Evolutionary conservation across 345 rosid species (phyloP).

Genomic region (Citrus sp.): DNA sequence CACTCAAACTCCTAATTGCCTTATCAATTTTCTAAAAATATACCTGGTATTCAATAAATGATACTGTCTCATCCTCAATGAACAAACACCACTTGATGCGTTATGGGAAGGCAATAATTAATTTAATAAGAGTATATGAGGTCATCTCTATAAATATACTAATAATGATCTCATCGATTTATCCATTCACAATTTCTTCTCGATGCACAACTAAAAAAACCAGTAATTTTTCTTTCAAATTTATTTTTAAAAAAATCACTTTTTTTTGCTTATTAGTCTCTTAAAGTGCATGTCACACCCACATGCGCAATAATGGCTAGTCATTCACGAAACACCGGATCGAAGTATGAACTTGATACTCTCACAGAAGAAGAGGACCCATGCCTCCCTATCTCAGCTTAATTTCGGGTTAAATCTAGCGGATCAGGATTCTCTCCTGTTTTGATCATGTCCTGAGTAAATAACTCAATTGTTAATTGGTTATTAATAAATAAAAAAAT

Average conservation of each 20-base stretch:
- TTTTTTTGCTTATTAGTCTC: too few species aligned
- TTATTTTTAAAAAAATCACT: too few species aligned
- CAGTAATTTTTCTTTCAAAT: too few species aligned
- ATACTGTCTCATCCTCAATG: not conserved
- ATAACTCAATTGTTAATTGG: too few species aligned
- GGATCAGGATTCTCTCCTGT: too few species aligned
- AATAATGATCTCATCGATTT: not conserved
- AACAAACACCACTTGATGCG: not conserved
- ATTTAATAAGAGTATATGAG: not conserved
- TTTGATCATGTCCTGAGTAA: too few species aligned
- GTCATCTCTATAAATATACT: not conserved
- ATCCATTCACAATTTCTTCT: not conserved
- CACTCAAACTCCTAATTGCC: too few species aligned
- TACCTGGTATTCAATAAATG: not conserved
- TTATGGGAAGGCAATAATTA: too few species aligned
- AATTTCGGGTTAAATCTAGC: constrained; percentile 32
- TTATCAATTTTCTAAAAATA: not conserved
- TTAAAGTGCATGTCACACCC: not conserved
- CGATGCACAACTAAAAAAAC: not conserved
- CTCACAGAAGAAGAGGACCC: constrained; percentile 20
- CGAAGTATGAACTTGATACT: constrained; percentile 8
- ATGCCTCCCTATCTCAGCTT: constrained; percentile 12
- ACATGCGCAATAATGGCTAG: not conserved
- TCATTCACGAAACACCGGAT: not conserved
- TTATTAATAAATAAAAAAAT: too few species aligned